phyloP scores from a whole-genome alignment of 1,284 basidiomycete species.

The Hypsizygus ulmarius region DNA sequence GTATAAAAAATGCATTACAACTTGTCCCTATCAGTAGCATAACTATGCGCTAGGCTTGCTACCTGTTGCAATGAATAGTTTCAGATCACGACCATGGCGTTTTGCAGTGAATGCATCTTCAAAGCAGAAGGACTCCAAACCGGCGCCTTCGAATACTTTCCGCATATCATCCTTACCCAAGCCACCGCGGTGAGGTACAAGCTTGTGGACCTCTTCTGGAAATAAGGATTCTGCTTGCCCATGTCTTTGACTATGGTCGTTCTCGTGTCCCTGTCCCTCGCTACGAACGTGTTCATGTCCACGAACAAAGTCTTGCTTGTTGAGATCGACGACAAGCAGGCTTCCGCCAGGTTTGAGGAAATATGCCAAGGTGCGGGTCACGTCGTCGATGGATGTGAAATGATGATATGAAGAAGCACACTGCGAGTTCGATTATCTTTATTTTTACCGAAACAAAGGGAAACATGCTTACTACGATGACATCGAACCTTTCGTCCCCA shows the following conservation, averaged over 20 bases:
- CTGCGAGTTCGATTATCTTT: conserved; percentile 30
- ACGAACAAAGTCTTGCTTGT: conserved; percentile 12
- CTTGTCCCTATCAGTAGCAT: too few species aligned
- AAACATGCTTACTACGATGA: conserved; percentile 44
- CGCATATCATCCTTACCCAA: conserved; percentile 47
- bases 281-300: conserved; percentile 1
- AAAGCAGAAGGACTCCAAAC: conserved; percentile 42
- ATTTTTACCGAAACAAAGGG: neutral
- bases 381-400: conserved; percentile 46
- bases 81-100: conserved; percentile 32
- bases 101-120: conserved; percentile 32
- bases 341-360: conserved; percentile 63
- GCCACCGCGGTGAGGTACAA: conserved; percentile 54
- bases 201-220: conserved; percentile 30
- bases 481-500: conserved; percentile 54
- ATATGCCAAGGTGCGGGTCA: conserved; percentile 47
- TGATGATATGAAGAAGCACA: conserved; percentile 72
- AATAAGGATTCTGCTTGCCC: conserved; percentile 11
- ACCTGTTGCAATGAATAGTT: conserved; percentile 53
- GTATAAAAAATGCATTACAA: too few species aligned
- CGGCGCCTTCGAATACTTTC: conserved; percentile 45
- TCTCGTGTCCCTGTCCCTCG: neutral
- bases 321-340: conserved; percentile 48
- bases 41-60: too few species aligned
- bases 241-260: conserved; percentile 6